These are phyloP conservation scores for Tricholomella constricta DNA, from an alignment of 768 basidiomycete genomes.

Conservation along the genomic window DNA sequence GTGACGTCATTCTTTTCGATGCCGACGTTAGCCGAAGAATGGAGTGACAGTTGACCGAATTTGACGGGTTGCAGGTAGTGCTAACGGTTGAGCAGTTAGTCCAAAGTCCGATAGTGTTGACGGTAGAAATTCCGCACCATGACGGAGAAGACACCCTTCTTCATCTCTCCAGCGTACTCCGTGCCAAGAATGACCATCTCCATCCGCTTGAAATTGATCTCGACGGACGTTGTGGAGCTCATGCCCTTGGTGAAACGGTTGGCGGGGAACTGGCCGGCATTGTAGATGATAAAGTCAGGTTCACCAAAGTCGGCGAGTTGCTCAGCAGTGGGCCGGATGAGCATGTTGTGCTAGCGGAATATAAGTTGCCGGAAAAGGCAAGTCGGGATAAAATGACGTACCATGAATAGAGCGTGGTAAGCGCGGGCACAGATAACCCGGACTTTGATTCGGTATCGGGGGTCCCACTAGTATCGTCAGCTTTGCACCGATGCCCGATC, in stretches of 20 bases:
- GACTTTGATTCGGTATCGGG: slow-evolving; percentile 99
- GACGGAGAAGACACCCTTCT: slow-evolving; percentile 99
- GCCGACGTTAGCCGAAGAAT: slow-evolving; percentile 97
- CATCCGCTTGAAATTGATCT: slow-evolving; percentile 99
- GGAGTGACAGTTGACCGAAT: slow-evolving; percentile 95
- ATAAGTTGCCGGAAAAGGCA: slow-evolving; percentile 10
- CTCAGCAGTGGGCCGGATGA: slow-evolving; percentile 95
- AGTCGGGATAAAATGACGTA: slow-evolving; percentile 48
- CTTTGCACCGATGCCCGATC: too few relatives aligned
- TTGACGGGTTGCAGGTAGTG: slow-evolving; percentile 99
- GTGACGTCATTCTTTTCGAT: slow-evolving; percentile 89
- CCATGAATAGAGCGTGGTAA: slow-evolving; percentile 99
- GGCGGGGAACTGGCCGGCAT: slow-evolving; percentile 99
- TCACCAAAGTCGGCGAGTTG: slow-evolving; percentile 94
- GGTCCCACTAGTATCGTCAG: slow-evolving; percentile 84
- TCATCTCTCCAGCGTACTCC: slow-evolving; percentile 99
- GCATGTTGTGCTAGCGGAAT: slow-evolving; percentile 87
- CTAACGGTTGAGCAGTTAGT: slow-evolving; percentile 35
- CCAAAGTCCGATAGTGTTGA: slow-evolving; percentile 4
- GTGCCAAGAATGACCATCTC: slow-evolving; percentile 99
- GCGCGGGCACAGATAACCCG: slow-evolving; percentile 98
- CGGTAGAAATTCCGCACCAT: slow-evolving; percentile 57
- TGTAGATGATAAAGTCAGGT: slow-evolving; percentile 99
- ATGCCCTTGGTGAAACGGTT: slow-evolving; percentile 99
- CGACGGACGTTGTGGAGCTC: slow-evolving; percentile 98